phyloP scores from a whole-genome alignment of 2,329 filamentous ascomycete genomes.

The Fusarium sp. region DNA sequence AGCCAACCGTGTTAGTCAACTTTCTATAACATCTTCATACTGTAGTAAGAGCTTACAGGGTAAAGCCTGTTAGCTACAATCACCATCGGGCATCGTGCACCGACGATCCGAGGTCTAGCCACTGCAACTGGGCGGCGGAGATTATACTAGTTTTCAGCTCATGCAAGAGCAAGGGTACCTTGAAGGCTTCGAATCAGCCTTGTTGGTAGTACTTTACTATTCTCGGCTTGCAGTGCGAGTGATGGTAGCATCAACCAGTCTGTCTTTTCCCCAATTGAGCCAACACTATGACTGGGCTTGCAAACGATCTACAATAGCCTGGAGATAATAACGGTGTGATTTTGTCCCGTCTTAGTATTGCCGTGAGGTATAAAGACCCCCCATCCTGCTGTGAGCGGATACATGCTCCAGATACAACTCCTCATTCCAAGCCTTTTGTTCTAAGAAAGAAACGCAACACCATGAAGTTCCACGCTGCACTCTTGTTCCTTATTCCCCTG shows the following conservation, averaged over 20 bases:
- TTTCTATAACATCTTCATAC: too few relatives aligned
- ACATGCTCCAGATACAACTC: too few relatives aligned
- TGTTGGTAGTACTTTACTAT: slow-evolving; percentile 1
- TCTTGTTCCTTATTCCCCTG: slow-evolving; percentile 16
- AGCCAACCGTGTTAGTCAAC: too few relatives aligned
- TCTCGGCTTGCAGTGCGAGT: slow-evolving; percentile 1
- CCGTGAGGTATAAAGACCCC: too few relatives aligned
- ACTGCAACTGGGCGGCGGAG: background rate
- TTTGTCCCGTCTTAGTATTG: background rate
- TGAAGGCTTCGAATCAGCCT: slow-evolving; percentile 13
- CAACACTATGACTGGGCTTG: background rate
- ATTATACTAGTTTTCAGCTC: slow-evolving; percentile 19
- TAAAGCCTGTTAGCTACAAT: background rate
- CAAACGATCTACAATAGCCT: background rate
- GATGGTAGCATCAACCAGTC: background rate
- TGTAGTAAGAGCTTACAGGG: too few relatives aligned
- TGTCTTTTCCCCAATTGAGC: background rate
- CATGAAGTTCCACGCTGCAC: slow-evolving; percentile 16
- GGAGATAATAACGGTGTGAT: slow-evolving; percentile 9
- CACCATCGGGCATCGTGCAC: background rate
- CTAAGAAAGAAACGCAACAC: background rate
- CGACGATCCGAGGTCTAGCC: slow-evolving; percentile 13
- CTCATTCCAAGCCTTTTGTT: too few relatives aligned
- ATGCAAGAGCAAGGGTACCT: slow-evolving; percentile 3
- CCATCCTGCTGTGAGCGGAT: too few relatives aligned